These are phyloP conservation scores for Angomonas deanei DNA, from an alignment of 208 protist species.

Conservation along the genomic window DNA sequence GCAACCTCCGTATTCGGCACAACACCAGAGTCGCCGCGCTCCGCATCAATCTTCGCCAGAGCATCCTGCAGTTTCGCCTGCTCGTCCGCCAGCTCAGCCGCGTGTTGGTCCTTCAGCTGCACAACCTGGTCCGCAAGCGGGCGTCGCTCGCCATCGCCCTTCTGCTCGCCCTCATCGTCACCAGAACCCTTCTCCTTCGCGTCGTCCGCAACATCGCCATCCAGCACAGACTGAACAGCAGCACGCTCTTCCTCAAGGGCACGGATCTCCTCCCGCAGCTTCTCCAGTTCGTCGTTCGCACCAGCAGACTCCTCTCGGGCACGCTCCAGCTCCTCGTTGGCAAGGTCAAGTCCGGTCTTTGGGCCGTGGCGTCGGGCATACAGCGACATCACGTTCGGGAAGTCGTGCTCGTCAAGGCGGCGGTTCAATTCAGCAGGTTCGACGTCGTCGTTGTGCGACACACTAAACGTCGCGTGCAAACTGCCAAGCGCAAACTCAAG, in stretches of 20 bases:
- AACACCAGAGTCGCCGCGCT: background rate
- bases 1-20: background rate
- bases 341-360: background rate
- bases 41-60: background rate
- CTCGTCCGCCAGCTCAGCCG: background rate
- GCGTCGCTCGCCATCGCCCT: background rate
- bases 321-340: background rate
- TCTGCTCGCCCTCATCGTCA: background rate
- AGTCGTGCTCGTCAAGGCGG: background rate
- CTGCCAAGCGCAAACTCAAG: background rate
- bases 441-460: background rate
- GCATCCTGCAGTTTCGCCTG: background rate
- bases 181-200: background rate
- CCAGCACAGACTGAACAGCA: background rate
- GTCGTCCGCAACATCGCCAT: background rate
- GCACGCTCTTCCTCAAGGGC: too few species aligned
- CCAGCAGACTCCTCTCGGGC: background rate
- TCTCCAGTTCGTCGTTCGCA: background rate
- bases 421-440: background rate
- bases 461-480: background rate
- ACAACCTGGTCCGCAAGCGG: background rate
- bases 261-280: background rate
- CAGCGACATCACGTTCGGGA: background rate
- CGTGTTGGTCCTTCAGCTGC: background rate
- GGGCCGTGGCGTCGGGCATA: background rate